Evolutionary conservation across 2,329 filamentous ascomycete species (phyloP).

Genomic region (Penicillium frequentans): DNA sequence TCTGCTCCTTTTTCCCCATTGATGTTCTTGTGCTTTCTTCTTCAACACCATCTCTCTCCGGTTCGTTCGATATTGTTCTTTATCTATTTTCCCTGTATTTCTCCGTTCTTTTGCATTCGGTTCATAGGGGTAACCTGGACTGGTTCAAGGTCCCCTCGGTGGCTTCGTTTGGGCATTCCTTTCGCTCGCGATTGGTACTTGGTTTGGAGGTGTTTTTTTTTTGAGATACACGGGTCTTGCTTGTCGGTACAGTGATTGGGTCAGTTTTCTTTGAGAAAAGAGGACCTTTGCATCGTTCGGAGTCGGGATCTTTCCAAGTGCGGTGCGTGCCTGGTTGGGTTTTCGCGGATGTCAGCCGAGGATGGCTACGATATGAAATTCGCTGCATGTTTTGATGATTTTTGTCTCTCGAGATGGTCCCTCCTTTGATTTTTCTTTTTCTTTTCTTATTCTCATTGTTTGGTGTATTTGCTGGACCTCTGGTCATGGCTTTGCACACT

Average conservation of each 20-base stretch:
- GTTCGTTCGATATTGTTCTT: constrained; percentile 2
- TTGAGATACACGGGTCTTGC: constrained; percentile 18
- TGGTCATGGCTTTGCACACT: not conserved
- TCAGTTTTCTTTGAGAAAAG: not conserved
- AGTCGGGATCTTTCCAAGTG: constrained; percentile 21
- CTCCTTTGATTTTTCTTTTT: constrained; percentile 4
- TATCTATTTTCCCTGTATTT: constrained; percentile 4
- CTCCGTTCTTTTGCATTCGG: constrained; percentile 15
- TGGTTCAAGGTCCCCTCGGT: constrained; percentile 19
- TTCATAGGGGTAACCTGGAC: constrained; percentile 20
- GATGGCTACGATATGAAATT: constrained; percentile 15
- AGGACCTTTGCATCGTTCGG: constrained; percentile 20
- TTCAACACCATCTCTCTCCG: not conserved
- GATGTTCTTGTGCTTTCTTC: not conserved
- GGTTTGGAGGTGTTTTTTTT: constrained; percentile 17
- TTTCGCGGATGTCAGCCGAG: constrained; percentile 8
- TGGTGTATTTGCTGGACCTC: not conserved
- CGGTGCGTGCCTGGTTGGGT: constrained; percentile 9
- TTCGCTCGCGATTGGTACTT: constrained; percentile 14
- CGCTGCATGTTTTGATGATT: not conserved
- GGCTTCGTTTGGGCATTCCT: constrained; percentile 13
- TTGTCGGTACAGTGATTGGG: constrained; percentile 15
- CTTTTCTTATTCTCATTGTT: not conserved
- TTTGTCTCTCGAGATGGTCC: not conserved
- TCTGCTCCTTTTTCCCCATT: constrained; percentile 1